These are phyloP conservation scores for Coemansia sp. DNA, from an alignment of 192 early-diverging fungal species.

Conservation along the genomic window DNA sequence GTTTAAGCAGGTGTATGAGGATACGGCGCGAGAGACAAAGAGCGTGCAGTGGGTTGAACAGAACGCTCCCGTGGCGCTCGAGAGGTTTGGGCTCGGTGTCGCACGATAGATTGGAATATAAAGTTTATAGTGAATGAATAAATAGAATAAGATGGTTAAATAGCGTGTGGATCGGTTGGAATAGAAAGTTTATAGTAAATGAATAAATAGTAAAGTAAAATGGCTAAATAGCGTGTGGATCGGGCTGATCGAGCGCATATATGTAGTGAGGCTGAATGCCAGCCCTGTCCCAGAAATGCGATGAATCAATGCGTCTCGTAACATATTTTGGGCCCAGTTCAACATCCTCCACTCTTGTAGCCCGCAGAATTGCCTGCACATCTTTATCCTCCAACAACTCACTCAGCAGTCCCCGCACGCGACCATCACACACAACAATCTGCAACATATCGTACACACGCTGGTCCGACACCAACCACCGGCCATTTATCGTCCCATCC, in stretches of 20 bases:
- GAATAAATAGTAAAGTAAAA: too few species aligned
- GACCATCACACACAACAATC: constrained; percentile 22
- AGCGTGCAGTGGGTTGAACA: constrained; percentile 39
- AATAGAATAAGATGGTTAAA: neutral
- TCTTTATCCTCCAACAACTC: constrained; percentile 20
- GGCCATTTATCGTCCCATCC: constrained; percentile 5
- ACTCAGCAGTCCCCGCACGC: constrained; percentile 21
- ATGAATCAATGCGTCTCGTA: constrained; percentile 40
- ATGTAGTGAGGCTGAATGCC: constrained; percentile 25
- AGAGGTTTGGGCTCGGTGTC: constrained; percentile 5
- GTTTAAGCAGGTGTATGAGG: constrained; percentile 29
- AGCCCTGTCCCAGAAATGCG: constrained; percentile 36
- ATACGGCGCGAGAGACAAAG: constrained; percentile 19
- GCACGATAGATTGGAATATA: neutral
- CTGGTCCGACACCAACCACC: constrained; percentile 48
- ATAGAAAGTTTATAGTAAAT: too few species aligned
- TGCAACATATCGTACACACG: constrained; percentile 41
- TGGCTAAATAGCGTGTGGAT: constrained; percentile 6
- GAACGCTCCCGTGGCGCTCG: constrained; percentile 15
- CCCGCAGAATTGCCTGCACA: constrained; percentile 15
- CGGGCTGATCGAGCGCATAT: constrained; percentile 20
- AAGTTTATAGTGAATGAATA: neutral
- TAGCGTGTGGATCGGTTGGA: constrained; percentile 13
- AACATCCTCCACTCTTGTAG: constrained; percentile 20
- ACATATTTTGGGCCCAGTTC: constrained; percentile 26